Evolutionary conservation across 2,329 filamentous ascomycete species (phyloP).

Genomic region (Fusarium zealandicum): DNA sequence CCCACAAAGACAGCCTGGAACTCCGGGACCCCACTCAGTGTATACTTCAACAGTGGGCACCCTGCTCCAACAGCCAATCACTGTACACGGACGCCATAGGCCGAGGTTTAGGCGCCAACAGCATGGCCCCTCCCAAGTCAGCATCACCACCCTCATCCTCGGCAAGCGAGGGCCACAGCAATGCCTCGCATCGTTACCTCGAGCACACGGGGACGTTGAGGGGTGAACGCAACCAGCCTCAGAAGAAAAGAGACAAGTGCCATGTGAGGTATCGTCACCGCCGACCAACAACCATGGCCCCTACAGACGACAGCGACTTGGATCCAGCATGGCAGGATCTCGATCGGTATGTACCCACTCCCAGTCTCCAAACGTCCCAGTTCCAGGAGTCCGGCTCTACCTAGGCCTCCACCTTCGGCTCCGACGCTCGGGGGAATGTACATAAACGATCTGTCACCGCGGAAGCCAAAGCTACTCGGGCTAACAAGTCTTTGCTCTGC

Average conservation of each 20-base stretch:
- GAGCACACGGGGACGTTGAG: constrained; percentile 37
- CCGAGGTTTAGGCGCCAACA: constrained; percentile 38
- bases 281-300: constrained; percentile 48
- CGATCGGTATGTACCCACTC: constrained; percentile 68
- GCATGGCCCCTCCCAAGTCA: constrained; percentile 37
- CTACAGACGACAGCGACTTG: constrained; percentile 44
- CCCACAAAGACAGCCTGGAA: no score
- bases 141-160: constrained; percentile 37
- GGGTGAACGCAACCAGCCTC: constrained; percentile 20
- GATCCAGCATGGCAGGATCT: constrained; percentile 78
- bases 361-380: background rate
- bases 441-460: background rate
- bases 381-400: constrained; percentile 5
- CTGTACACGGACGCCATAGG: constrained; percentile 6
- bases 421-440: constrained; percentile 23
- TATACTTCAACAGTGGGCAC: background rate
- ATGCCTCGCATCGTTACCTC: constrained; percentile 44
- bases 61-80: constrained; percentile 30
- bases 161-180: constrained; percentile 31
- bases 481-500: constrained; percentile 42
- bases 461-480: constrained; percentile 5
- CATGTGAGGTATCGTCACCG: constrained; percentile 38
- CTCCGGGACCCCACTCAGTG: constrained; percentile 19
- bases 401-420: constrained; percentile 33
- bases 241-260: constrained; percentile 34